phyloP scores from a whole-genome alignment of 2,329 filamentous ascomycete genomes.

The Cryphonectria nitschkei region DNA sequence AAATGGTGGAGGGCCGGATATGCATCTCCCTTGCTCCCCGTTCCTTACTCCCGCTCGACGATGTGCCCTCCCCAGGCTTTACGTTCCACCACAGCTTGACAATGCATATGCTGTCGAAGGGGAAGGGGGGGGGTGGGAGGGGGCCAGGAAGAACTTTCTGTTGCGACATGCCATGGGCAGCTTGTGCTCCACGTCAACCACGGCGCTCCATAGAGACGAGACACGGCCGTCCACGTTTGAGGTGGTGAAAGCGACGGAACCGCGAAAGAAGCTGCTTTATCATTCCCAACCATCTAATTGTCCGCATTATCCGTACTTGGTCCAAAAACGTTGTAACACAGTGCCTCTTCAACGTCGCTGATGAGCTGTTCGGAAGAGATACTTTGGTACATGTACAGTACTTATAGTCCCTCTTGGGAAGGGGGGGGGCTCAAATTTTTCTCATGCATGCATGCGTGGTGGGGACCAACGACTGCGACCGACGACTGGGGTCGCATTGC shows the following conservation, averaged over 20 bases:
- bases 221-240: constrained; percentile 10
- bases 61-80: constrained; percentile 9
- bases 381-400: constrained; percentile 22
- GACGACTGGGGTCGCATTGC: constrained; percentile 19
- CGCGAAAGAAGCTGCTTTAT: neutral
- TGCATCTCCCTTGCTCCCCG: constrained; percentile 26
- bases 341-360: neutral
- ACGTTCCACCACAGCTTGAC: constrained; percentile 25
- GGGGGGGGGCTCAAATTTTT: constrained; percentile 11
- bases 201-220: constrained; percentile 8
- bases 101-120: constrained; percentile 2
- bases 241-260: constrained; percentile 1
- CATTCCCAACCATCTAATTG: constrained; percentile 2
- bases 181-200: constrained; percentile 3
- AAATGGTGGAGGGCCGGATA: constrained; percentile 27
- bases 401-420: neutral
- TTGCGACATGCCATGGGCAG: constrained; percentile 20
- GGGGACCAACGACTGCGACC: constrained; percentile 18
- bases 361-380: neutral
- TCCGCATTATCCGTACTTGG: neutral
- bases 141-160: constrained; percentile 4
- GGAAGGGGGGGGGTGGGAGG: neutral
- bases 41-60: constrained; percentile 26
- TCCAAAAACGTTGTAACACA: constrained; percentile 10
- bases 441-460: constrained; percentile 25